Evolutionary conservation across 805 yeast species (phyloP), one percentile per base, ranked within the genome.

Genomic region (Candida manassasensis): DNA sequence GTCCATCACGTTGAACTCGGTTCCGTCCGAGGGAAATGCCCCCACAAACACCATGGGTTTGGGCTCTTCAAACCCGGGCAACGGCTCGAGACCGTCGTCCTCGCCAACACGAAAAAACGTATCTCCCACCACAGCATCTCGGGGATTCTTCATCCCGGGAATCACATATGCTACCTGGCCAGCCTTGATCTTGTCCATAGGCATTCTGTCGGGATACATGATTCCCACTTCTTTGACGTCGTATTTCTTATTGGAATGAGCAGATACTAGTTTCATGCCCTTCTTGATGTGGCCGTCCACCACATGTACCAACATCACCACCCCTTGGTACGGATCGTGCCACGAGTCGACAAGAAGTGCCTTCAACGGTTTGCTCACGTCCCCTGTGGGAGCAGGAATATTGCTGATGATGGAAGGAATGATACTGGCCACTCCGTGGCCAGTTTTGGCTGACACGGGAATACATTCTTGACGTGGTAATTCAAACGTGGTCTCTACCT

Each of bases 21-120:
- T 73, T 4, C 96, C 96, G 50, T 90, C 96, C 0, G 96, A 93
- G 0, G 98, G 97, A 49, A 87, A 90, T 0, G 97, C 98, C 10
- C 97, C 97, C 32, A 90, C 94, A 56, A 90, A 93, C 6, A 90
- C 97, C 97, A 93, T 93, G 1, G 97, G 96, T 57, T 93, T 89
- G 1, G 95, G 89, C 49, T 87, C 96, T 59, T 89, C 97, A 57
- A 90, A 93, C 1, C 97, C 97, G 1, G 94, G 96, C 17, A 90
- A 67, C 1, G 96, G 81, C 43, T 80, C 85, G 2, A 84, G 79
- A 1, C 66, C 68, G 32, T 57, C 60, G 27, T 69, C 71, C 21
- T 69, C 71, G 4, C 82, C 83, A 9, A 66, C 63, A 38, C 74
- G 77, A 71, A 77, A 76, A 43, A 87, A 73, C 0, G 98, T 90